These are phyloP conservation scores for Gardenia jasminoides DNA, from an alignment of 257 asterid genomes.

Conservation along the genomic window DNA sequence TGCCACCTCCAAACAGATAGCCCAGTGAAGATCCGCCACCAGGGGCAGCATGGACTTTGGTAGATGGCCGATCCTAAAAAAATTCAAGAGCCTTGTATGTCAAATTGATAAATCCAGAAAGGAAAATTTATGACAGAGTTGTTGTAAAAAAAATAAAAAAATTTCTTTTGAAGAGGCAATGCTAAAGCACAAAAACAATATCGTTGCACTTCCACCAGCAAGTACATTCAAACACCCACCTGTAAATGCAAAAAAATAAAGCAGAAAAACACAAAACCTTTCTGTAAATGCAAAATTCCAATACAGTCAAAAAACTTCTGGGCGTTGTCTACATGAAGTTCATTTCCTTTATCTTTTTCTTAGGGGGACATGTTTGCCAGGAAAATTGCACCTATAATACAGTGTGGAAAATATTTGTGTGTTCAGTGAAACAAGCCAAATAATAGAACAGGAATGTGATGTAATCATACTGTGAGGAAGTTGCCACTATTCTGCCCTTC, in stretches of 20 bases:
- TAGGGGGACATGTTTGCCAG: neutral
- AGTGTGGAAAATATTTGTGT: too few relatives aligned
- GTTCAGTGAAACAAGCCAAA: neutral
- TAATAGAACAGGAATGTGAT: neutral
- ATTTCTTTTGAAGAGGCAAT: neutral
- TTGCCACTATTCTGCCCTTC: slow-evolving; percentile 86
- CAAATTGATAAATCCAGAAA: neutral
- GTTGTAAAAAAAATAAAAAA: too few relatives aligned
- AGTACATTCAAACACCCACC: too few relatives aligned
- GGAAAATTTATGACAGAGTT: neutral
- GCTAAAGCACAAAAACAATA: neutral
- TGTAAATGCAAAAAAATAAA: too few relatives aligned
- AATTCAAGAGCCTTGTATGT: neutral
- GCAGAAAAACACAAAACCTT: neutral
- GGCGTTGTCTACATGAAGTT: neutral
- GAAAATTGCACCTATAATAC: neutral
- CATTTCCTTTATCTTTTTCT: neutral
- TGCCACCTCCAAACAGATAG: slow-evolving; percentile 67
- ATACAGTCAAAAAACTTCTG: neutral
- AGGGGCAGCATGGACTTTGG: slow-evolving; percentile 86
- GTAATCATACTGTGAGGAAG: slow-evolving; percentile 65
- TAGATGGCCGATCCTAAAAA: slow-evolving; percentile 37
- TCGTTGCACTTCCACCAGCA: neutral
- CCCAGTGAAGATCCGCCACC: slow-evolving; percentile 72
- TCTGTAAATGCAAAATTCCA: neutral